Conservation (phyloP, 1,284 basidiomycete species). For the Trametes sp. region DNA sequence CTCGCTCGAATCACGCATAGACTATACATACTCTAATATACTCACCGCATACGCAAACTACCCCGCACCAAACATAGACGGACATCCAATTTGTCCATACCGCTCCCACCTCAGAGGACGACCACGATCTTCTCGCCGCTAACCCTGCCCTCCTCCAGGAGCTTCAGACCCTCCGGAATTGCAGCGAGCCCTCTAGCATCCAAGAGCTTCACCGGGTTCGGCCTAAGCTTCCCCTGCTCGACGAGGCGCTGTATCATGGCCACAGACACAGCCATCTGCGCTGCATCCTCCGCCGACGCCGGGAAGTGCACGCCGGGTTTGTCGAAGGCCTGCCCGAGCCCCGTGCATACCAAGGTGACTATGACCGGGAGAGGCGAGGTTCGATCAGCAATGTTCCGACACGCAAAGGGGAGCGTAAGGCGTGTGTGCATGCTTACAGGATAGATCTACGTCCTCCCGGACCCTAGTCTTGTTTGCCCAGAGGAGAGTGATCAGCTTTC, state of each 20-base stretch:
- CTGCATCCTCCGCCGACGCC: constrained; percentile 28
- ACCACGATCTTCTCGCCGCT: constrained; percentile 38
- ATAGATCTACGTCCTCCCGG: constrained; percentile 23
- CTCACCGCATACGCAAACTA: too few species aligned
- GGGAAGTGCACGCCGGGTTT: constrained; percentile 16
- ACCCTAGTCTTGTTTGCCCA: constrained; percentile 9
- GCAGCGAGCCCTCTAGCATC: constrained; percentile 29
- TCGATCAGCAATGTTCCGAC: background rate
- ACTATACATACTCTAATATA: too few species aligned
- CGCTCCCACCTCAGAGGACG: constrained; percentile 23
- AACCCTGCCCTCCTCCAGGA: constrained; percentile 33
- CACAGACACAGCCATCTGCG: constrained; percentile 33
- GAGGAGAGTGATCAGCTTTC: constrained; percentile 24
- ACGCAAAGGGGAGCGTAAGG: background rate
- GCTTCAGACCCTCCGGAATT: constrained; percentile 31
- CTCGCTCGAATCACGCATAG: too few species aligned
- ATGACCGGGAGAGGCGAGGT: background rate
- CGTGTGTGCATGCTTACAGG: constrained; percentile 20
- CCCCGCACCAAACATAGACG: too few species aligned
- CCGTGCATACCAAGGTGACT: constrained; percentile 28
- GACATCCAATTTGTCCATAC: too few species aligned
- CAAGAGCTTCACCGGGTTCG: constrained; percentile 35
- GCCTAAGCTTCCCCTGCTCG: constrained; percentile 27
- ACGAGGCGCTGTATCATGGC: constrained; percentile 32
- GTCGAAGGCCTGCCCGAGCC: constrained; percentile 30